Base-by-base conservation (phyloP, 441 rosid species). In the Raphanus hybrid region DNA sequence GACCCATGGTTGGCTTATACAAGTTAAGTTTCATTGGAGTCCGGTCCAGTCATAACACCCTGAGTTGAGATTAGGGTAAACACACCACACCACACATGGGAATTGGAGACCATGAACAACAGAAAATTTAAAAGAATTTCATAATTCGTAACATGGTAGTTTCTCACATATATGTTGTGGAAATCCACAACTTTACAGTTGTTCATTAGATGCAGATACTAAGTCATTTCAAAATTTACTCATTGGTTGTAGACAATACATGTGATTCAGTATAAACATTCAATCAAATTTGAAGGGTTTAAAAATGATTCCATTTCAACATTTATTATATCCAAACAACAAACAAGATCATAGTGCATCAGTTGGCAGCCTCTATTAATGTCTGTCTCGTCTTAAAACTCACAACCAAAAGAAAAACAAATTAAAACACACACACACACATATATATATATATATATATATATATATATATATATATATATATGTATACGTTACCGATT, bases 251-350 rank as follows among this genome's bases (percentile, higher is more conserved):
- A 75, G 41, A 68, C 6, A 68, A 10, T 10, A 23, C 67, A 67
- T 60, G 62, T 16, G 7, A 68, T 62, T 18, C 41, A 35, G 59
- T 16, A 48, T 6, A 26, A 26, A 27, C 67, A 70, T 32, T n/a
- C 39, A 45, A 34, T 32, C 23, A 48, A 71, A 45, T 58, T 26
- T 32, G 39, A 78, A 2, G 54, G 63, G 18, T 78, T n/a, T 3
- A 67, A 67, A 29, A 8, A 41, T 8, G 20, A 72, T 2, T 61
- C 60, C 74, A 39, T 39, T 52, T 41, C 1, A 60, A 67, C 75
- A 78, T 78, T 78, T 54, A 78, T 73, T 68, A 73, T 74, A 78
- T 73, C 81, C 74, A 78, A 73, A 62, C 81, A 78, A 68, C 78
- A 78, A 73, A 68, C 41, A 29, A 50, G 74, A 73, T 73, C 77